These are phyloP conservation scores for Kwoniella sp. DNA, from an alignment of 768 basidiomycete species.

Conservation along the genomic window DNA sequence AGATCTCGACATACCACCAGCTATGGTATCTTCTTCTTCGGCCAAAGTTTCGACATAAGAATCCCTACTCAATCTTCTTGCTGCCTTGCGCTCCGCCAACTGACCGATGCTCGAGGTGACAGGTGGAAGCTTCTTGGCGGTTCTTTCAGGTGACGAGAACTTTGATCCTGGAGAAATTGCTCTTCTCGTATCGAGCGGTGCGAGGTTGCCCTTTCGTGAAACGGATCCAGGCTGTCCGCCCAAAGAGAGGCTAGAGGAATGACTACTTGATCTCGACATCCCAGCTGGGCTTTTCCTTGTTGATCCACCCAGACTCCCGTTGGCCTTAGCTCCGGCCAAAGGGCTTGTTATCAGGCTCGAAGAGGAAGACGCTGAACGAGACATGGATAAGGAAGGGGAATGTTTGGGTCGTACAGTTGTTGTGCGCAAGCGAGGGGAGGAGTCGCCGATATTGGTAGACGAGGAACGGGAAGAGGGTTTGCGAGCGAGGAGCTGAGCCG, in stretches of 20 bases:
- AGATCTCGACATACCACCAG: slow-evolving; percentile 2
- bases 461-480: slow-evolving; percentile 21
- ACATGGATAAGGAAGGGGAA: slow-evolving; percentile 27
- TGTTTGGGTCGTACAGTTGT: slow-evolving; percentile 16
- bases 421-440: slow-evolving; percentile 10
- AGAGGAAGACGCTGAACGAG: slow-evolving; percentile 25
- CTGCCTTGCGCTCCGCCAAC: background rate
- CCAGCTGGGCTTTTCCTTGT: background rate
- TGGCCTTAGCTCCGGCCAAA: slow-evolving; percentile 2
- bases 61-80: slow-evolving; percentile 13
- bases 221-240: background rate
- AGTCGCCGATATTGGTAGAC: slow-evolving; percentile 1
- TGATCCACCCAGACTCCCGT: slow-evolving; percentile 7
- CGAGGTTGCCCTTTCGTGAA: background rate
- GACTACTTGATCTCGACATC: slow-evolving; percentile 17
- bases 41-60: slow-evolving; percentile 8
- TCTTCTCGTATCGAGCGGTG: slow-evolving; percentile 10
- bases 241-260: slow-evolving; percentile 12
- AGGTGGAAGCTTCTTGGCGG: slow-evolving; percentile 9
- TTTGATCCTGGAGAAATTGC: slow-evolving; percentile 7
- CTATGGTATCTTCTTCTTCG: background rate
- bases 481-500: slow-evolving; percentile 1
- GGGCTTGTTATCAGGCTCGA: slow-evolving; percentile 21
- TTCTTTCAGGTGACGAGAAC: slow-evolving; percentile 17
- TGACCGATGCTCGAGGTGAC: slow-evolving; percentile 7